Conservation (phyloP, 768 basidiomycete genomes). For the Lentinula aciculospora region DNA sequence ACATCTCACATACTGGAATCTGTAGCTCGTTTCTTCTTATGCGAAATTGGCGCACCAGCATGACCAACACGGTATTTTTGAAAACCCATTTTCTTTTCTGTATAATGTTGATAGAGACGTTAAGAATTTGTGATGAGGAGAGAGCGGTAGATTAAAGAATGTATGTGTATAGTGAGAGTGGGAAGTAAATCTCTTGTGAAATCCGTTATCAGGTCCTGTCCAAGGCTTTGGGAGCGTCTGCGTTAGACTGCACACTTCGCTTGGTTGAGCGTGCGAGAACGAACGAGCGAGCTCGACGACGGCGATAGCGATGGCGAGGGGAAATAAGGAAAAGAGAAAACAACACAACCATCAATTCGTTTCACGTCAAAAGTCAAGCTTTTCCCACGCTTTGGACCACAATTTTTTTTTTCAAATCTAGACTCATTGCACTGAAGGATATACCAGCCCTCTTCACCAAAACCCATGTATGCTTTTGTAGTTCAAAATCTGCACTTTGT, state of each 20-base stretch:
- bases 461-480: too few relatives aligned
- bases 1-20: background rate
- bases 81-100: conserved; percentile 19
- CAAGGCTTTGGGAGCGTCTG: background rate
- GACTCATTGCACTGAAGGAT: too few relatives aligned
- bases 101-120: conserved; percentile 14
- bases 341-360: background rate
- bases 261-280: background rate
- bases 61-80: background rate
- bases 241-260: background rate
- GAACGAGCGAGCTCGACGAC: background rate
- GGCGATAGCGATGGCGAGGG: background rate
- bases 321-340: background rate
- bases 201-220: background rate
- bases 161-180: background rate
- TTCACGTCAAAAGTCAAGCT: background rate
- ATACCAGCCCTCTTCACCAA: too few relatives aligned
- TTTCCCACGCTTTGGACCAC: background rate
- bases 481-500: too few relatives aligned
- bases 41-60: background rate
- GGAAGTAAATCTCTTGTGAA: background rate
- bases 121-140: background rate
- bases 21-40: background rate
- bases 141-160: conserved; percentile 1
- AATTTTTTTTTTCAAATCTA: too few relatives aligned